These are phyloP conservation scores for Agaricus blazei DNA, from an alignment of 768 basidiomycete genomes.

Conservation along the genomic window DNA sequence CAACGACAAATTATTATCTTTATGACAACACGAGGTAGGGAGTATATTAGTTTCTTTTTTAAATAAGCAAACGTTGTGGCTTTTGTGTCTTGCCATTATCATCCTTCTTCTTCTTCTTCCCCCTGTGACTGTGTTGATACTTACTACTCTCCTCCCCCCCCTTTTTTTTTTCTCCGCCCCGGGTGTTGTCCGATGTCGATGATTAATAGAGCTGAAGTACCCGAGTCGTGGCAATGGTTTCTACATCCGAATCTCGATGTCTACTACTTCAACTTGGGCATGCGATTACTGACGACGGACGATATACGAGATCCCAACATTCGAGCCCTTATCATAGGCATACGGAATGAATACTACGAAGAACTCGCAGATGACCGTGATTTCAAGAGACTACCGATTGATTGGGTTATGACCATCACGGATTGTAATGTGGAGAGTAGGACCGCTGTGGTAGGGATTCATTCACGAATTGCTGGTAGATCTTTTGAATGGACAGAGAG, in stretches of 20 bases:
- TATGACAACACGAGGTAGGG: constrained; percentile 11
- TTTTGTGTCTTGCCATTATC: constrained; percentile 1
- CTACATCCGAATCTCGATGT: constrained; percentile 41
- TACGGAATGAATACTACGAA: constrained; percentile 30
- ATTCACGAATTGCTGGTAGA: constrained; percentile 25
- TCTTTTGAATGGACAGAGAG: constrained; percentile 32
- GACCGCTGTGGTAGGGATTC: constrained; percentile 32
- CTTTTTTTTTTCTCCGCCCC: too few species aligned
- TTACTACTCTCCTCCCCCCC: background rate
- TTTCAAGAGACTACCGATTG: constrained; percentile 25
- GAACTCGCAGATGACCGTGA: constrained; percentile 25
- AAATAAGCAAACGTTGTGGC: constrained; percentile 1
- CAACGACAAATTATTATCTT: constrained; percentile 13
- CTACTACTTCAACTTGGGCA: constrained; percentile 33
- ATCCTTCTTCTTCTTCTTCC: background rate
- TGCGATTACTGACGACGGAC: constrained; percentile 34
- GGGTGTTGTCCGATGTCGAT: constrained; percentile 2
- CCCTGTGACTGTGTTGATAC: background rate
- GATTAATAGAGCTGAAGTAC: constrained; percentile 14
- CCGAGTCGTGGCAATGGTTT: constrained; percentile 28
- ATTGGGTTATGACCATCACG: constrained; percentile 35
- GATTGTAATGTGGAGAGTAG: constrained; percentile 25
- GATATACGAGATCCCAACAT: constrained; percentile 29
- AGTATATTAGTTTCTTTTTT: constrained; percentile 8
- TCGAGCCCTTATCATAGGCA: constrained; percentile 27